Conservation (phyloP, 345 rosid species). For the Salix udensis region DNA sequence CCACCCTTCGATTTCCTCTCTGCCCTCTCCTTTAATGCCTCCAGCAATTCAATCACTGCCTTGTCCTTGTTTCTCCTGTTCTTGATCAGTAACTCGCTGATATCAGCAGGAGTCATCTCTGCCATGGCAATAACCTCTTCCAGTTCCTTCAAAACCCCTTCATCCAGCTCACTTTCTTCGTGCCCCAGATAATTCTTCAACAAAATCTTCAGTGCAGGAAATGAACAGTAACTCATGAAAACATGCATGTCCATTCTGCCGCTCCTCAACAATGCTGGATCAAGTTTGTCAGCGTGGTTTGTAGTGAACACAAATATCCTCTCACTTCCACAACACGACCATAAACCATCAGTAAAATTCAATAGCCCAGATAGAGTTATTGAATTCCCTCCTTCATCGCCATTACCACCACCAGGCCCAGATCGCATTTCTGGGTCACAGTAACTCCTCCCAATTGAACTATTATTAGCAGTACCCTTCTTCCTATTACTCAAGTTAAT, state of each 20-base stretch:
- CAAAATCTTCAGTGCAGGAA: conserved; percentile 63
- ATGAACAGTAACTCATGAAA: conserved; percentile 73
- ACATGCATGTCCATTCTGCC: conserved; percentile 99
- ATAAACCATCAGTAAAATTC: conserved; percentile 92
- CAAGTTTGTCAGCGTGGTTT: conserved; percentile 86
- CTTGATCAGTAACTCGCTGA: conserved; percentile 78
- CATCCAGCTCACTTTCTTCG: conserved; percentile 35
- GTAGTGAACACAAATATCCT: conserved; percentile 93
- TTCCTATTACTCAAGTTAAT: conserved; percentile 63
- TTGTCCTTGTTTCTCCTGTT: conserved; percentile 50
- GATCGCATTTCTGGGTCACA: conserved; percentile 47
- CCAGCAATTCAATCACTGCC: conserved; percentile 58
- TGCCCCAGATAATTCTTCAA: conserved; percentile 59
- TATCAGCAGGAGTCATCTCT: conserved; percentile 92
- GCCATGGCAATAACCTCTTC: conserved; percentile 51
- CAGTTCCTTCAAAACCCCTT: conserved; percentile 35
- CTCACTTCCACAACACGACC: conserved; percentile 99
- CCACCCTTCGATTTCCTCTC: conserved; percentile 39
- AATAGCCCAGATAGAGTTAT: conserved; percentile 82
- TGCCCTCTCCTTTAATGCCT: conserved; percentile 42
- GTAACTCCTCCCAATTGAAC: conserved; percentile 19
- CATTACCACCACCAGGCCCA: conserved; percentile 35
- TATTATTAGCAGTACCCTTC: conserved; percentile 24
- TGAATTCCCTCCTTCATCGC: conserved; percentile 45
- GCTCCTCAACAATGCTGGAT: conserved; percentile 81